phyloP scores from a whole-genome alignment of 2,329 filamentous ascomycete genomes.

The Lasiodiplodia theobromae region DNA sequence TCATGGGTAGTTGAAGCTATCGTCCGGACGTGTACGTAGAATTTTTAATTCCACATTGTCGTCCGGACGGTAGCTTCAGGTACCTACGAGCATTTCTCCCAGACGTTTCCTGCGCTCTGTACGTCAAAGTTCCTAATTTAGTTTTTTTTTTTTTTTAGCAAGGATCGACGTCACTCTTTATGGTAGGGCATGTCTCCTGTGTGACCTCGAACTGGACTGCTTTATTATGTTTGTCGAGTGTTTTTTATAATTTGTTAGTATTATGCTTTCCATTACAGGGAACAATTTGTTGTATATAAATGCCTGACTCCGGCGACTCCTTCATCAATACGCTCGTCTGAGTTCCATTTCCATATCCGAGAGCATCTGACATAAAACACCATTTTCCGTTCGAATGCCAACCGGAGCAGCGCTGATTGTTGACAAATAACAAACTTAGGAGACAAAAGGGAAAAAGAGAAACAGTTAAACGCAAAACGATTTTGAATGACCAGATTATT shows the following conservation, averaged over 20 bases:
- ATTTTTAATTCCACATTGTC: too few species aligned
- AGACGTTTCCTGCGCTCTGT: neutral
- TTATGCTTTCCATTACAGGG: conserved; percentile 28
- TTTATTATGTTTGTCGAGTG: conserved; percentile 10
- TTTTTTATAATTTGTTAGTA: conserved; percentile 21
- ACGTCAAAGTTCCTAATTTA: neutral
- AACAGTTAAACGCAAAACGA: neutral
- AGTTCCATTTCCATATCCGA: conserved; percentile 23
- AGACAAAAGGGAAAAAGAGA: neutral
- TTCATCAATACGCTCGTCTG: conserved; percentile 20
- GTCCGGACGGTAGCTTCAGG: too few species aligned
- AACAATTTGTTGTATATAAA: conserved; percentile 27
- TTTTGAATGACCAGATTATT: conserved; percentile 15
- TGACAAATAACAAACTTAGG: conserved; percentile 18
- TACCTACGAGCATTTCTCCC: neutral
- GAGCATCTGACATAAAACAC: conserved; percentile 23
- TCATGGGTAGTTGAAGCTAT: too few species aligned
- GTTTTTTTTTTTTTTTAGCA: neutral
- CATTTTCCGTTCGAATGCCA: conserved; percentile 24
- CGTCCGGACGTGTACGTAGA: too few species aligned
- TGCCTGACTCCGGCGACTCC: conserved; percentile 28
- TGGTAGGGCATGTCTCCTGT: neutral
- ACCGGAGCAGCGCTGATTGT: conserved; percentile 24
- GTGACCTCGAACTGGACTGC: neutral
- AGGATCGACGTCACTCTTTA: neutral